A percentile compares a stretch with the other conserved stretches of the same genome.
These are phyloP conservation scores for Plasmodium vivax DNA, from an alignment of 169 alveolate species.

Conservation along the genomic window DNA sequence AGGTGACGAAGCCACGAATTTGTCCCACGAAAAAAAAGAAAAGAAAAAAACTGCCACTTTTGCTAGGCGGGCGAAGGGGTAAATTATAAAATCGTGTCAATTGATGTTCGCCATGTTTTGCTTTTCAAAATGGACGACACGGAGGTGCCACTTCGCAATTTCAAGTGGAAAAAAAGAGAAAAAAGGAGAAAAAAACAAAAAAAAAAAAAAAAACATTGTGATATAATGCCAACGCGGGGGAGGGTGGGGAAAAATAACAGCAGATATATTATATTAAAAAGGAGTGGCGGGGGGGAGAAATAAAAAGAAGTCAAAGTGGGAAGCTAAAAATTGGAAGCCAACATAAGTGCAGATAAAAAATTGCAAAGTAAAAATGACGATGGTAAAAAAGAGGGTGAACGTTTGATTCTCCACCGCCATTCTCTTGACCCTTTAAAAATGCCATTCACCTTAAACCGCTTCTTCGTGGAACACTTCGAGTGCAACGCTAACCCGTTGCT, in stretches of 20 bases:
- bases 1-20: background rate
- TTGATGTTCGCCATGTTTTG: background rate
- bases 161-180: background rate
- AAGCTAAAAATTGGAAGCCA: background rate
- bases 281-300: background rate
- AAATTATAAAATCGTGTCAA: background rate
- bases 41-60: background rate
- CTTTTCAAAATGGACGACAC: background rate
- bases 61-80: background rate
- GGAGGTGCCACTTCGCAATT: background rate
- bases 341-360: background rate
- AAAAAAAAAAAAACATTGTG: too few species aligned
- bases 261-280: background rate
- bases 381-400: background rate
- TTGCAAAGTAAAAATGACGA: background rate
- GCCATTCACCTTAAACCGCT: background rate
- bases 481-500: background rate
- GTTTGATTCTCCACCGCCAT: background rate
- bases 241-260: background rate
- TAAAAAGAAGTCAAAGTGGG: background rate
- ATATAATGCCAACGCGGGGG: background rate
- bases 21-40: background rate
- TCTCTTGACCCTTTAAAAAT: background rate
- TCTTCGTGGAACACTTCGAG: background rate
- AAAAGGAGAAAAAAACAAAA: background rate